Conservation (phyloP, 2,329 filamentous ascomycete species). For the Thielaviopsis euricoi region DNA sequence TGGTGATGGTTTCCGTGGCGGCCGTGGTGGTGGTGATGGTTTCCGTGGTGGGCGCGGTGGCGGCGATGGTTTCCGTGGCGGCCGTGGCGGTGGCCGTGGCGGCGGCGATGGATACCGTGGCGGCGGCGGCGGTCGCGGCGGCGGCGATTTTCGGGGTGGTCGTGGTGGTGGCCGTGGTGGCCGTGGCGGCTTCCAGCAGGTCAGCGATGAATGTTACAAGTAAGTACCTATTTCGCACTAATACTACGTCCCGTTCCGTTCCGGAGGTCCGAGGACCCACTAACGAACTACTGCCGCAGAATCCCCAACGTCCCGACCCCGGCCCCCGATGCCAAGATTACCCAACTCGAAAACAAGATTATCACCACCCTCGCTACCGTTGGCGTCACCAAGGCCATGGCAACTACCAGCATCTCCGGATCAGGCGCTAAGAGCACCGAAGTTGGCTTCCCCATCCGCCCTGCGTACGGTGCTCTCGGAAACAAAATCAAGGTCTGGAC, state of each 20-base stretch:
- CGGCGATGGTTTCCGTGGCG: conserved; percentile 4
- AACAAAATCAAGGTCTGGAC: conserved; percentile 30
- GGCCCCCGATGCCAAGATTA: conserved; percentile 17
- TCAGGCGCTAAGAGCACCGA: conserved; percentile 8
- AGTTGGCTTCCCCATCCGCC: conserved; percentile 27
- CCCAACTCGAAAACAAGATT: conserved; percentile 25
- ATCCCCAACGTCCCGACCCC: conserved; percentile 11
- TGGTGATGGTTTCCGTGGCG: conserved; percentile 14
- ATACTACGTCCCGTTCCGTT: too few species aligned
- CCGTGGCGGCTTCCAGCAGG: conserved; percentile 15
- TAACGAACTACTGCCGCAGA: conserved; percentile 12
- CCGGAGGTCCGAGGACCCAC: not conserved
- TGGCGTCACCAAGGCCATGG: conserved; percentile 21
- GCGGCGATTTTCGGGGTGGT: conserved; percentile 7
- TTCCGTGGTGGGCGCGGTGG: conserved; percentile 13
- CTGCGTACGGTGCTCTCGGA: conserved; percentile 31
- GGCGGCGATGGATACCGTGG: conserved; percentile 13
- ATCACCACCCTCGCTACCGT: conserved; percentile 19
- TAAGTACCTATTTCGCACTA: conserved; percentile 5
- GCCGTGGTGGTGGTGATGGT: conserved; percentile 14
- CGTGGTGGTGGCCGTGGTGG: conserved; percentile 15
- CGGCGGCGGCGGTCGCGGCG: conserved; percentile 13
- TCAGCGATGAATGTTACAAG: conserved; percentile 14
- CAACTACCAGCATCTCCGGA: conserved; percentile 7
- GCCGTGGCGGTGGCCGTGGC: conserved; percentile 13